These are phyloP conservation scores for Podila horticola DNA, from an alignment of 192 early-diverging fungal genomes.

Conservation along the genomic window DNA sequence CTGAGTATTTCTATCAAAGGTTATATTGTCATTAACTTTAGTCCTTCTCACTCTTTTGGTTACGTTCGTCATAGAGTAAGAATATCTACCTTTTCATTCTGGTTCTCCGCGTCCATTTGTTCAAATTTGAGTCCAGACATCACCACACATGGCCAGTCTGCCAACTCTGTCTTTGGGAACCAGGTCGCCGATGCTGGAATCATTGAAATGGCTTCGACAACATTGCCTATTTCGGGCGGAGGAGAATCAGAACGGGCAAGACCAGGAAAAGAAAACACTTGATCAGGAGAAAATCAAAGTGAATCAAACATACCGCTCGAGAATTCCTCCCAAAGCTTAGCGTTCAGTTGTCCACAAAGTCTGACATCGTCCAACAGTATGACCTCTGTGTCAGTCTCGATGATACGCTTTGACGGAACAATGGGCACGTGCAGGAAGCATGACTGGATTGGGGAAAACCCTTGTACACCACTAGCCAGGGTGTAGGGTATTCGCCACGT, in stretches of 20 bases:
- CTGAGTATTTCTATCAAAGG: slow-evolving; percentile 27
- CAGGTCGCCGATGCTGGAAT: slow-evolving; percentile 43
- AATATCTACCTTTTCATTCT: slow-evolving; percentile 24
- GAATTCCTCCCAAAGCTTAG: slow-evolving; percentile 46
- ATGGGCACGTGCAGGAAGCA: slow-evolving; percentile 49
- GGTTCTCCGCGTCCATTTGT: slow-evolving; percentile 21
- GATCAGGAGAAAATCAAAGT: neutral
- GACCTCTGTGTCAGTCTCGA: slow-evolving; percentile 41
- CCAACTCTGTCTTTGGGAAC: slow-evolving; percentile 39
- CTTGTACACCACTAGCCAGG: neutral
- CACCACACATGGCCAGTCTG: slow-evolving; percentile 50
- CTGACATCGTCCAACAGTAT: slow-evolving; percentile 34
- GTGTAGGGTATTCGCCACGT: slow-evolving; percentile 18
- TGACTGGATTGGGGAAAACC: slow-evolving; percentile 23
- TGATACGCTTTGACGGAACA: slow-evolving; percentile 37
- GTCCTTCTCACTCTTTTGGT: neutral
- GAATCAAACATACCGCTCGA: slow-evolving; percentile 18
- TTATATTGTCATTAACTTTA: neutral
- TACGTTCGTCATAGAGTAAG: neutral
- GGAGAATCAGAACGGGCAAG: neutral
- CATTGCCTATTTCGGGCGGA: slow-evolving; percentile 21
- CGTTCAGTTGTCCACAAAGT: slow-evolving; percentile 34
- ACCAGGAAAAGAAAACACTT: neutral
- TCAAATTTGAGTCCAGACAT: slow-evolving; percentile 52
- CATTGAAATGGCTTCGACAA: slow-evolving; percentile 33